Evolutionary conservation across 352 stramenopile species (phyloP), one percentile per base, ranked within the genome.

Genomic region (Aphanomyces cochlioides): DNA sequence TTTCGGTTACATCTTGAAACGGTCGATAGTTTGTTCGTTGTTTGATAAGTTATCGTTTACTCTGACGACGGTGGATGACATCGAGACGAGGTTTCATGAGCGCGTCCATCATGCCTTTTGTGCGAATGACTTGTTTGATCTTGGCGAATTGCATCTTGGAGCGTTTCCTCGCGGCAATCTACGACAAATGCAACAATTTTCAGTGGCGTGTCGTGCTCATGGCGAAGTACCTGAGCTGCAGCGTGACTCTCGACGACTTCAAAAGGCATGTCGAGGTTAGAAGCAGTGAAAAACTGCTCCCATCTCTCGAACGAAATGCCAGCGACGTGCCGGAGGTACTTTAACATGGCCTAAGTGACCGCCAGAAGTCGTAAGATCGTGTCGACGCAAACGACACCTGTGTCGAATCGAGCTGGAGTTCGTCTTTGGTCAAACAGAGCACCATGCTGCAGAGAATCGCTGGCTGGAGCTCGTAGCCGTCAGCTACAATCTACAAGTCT

Each of bases 281-380:
- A 76, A 0, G 17, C n/a, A 7, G 7, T 37, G 56, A 88, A 87
- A 69, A 88, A 87, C 3, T 34, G 47, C 13, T 70, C 64, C 84
- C 84, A 92, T 3, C 85, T 75, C 0, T 77, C 61, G 5, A 73
- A 17, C 1, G 72, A 48, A 7, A 90, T 73, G 4, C 39, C 40
- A 53, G 89, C 59, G 5, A 72, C 77, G 5, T 73, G 74, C 4
- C 78, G 76, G 34, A 92, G 58, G 56, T 79, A 87, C 34, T 73
- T 66, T 17, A 92, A 72, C 39, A 83, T 69, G n/a, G 87, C 73
- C 66, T 92, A 80, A 15, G 86, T 76, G n/a, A n/a, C n/a, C 28
- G 28, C 2, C 28, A 28, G 2, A 28, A 0, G 28, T 28, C 28
- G 28, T 28, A 0, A 28, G 28, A 28, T 28, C 28, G 28, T 28